Conservation (phyloP, 345 rosid species). For the Clausena lansium region DNA sequence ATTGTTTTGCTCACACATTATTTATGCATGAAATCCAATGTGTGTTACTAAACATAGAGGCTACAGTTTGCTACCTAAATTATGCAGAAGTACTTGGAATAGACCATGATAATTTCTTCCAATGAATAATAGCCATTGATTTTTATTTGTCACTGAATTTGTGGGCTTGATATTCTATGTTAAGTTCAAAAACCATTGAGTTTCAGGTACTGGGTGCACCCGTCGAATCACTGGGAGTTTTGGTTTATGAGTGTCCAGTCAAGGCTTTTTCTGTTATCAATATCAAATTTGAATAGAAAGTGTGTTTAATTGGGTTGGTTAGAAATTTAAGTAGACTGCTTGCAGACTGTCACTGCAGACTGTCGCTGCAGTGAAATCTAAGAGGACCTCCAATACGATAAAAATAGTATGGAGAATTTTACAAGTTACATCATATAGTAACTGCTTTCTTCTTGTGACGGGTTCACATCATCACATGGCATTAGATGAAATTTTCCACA, state of each 20-base stretch:
- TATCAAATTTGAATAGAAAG: background rate
- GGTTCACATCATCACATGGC: background rate
- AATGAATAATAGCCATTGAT: background rate
- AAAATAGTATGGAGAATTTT: background rate
- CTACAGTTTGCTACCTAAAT: background rate
- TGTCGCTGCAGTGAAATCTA: background rate
- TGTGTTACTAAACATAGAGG: background rate
- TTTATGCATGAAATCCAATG: too few species aligned
- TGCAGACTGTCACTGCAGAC: background rate
- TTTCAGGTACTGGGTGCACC: background rate
- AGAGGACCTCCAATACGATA: background rate
- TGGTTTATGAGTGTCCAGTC: background rate
- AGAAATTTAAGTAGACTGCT: background rate
- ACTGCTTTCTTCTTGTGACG: background rate
- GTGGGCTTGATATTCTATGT: background rate
- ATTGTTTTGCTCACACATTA: background rate
- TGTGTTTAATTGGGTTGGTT: background rate
- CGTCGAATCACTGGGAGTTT: background rate
- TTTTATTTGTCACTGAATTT: background rate
- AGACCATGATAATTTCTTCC: background rate
- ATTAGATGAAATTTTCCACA: background rate
- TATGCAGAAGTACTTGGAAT: background rate
- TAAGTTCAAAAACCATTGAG: background rate
- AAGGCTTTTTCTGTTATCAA: background rate
- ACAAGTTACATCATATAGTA: background rate